These are phyloP conservation scores for Nemania bipapillata DNA, from an alignment of 2,329 filamentous ascomycete species.

Conservation along the genomic window DNA sequence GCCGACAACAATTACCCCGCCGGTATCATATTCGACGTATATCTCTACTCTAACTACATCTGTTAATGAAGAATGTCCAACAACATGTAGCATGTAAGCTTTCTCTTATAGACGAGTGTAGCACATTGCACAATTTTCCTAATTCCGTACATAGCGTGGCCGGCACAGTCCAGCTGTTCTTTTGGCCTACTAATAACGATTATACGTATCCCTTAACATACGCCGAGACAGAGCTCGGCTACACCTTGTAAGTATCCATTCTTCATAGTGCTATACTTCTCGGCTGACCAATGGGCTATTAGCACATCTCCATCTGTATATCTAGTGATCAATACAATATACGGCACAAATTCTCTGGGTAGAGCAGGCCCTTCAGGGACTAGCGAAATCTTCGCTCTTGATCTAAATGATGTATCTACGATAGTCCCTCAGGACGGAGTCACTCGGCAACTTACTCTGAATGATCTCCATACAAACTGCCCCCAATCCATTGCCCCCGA, in stretches of 20 bases:
- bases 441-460: slow-evolving; percentile 51
- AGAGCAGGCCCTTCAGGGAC: slow-evolving; percentile 50
- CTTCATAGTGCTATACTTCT: slow-evolving; percentile 1
- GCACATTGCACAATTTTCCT: slow-evolving; percentile 14
- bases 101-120: not conserved
- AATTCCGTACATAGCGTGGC: slow-evolving; percentile 41
- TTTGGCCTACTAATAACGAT: slow-evolving; percentile 51
- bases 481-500: slow-evolving; percentile 46
- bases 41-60: slow-evolving; percentile 7
- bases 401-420: slow-evolving; percentile 53
- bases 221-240: slow-evolving; percentile 46
- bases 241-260: slow-evolving; percentile 51
- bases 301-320: slow-evolving; percentile 57
- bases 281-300: slow-evolving; percentile 15
- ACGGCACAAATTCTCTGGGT: slow-evolving; percentile 50
- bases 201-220: slow-evolving; percentile 52
- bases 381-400: slow-evolving; percentile 48
- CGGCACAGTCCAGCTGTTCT: slow-evolving; percentile 52
- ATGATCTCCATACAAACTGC: slow-evolving; percentile 53
- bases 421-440: slow-evolving; percentile 41
- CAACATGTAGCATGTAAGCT: slow-evolving; percentile 51
- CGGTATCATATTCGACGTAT: slow-evolving; percentile 14
- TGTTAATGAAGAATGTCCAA: slow-evolving; percentile 44
- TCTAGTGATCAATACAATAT: slow-evolving; percentile 53
- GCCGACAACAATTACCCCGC: slow-evolving; percentile 11